Conservation (phyloP, 306 rosid species). For the Cicer yamashitae region DNA sequence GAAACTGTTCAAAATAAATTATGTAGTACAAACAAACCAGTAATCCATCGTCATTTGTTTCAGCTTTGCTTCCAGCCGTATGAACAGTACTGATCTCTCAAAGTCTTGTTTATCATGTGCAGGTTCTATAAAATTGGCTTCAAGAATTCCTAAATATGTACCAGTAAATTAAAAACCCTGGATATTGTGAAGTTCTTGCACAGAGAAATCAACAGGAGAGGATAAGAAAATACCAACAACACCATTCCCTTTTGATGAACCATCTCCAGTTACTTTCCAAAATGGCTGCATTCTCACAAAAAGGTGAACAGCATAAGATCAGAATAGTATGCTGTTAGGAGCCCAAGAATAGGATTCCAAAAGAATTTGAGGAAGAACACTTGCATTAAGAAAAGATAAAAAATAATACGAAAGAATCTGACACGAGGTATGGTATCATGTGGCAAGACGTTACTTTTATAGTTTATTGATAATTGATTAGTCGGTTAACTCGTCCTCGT, state of each 20-base stretch:
- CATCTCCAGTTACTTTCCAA: constrained; percentile 85
- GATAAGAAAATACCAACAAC: constrained; percentile 78
- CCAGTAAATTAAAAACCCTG: constrained; percentile 32
- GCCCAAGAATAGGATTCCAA: too few relatives aligned
- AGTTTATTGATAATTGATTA: too few relatives aligned
- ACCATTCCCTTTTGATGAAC: constrained; percentile 69
- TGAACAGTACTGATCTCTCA: constrained; percentile 78
- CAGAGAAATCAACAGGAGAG: constrained; percentile 35
- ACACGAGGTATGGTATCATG: too few relatives aligned
- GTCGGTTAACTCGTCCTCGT: too few relatives aligned
- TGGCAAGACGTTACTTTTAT: too few relatives aligned
- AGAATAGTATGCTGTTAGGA: constrained; percentile 7
- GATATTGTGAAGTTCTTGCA: constrained; percentile 27
- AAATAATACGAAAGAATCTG: too few relatives aligned
- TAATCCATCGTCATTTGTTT: constrained; percentile 77
- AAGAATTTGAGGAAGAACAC: too few relatives aligned
- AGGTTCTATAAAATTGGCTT: constrained; percentile 94
- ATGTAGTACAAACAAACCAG: constrained; percentile 67
- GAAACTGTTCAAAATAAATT: constrained; percentile 26
- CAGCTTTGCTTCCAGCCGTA: constrained; percentile 79
- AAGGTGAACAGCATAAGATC: constrained; percentile 45
- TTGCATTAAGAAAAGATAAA: too few relatives aligned
- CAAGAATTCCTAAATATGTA: constrained; percentile 76
- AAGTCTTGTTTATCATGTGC: constrained; percentile 99
- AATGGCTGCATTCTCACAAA: constrained; percentile 70